phyloP scores from a whole-genome alignment of 2,329 filamentous ascomycete genomes.

The Paecilomyces niveus region DNA sequence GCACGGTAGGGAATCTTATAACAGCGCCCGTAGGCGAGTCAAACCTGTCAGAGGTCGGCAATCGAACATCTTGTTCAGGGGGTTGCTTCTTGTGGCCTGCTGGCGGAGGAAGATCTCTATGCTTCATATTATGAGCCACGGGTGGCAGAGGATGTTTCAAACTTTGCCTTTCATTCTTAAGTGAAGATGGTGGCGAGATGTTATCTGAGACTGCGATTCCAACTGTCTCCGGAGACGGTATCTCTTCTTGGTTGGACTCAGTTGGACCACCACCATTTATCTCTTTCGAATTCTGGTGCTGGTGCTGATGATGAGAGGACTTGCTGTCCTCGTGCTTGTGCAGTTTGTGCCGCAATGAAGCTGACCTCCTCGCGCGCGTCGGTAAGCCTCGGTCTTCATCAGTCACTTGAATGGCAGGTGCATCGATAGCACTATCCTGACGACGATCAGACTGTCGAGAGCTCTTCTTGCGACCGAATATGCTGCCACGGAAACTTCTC shows the following conservation, averaged over 20 bases:
- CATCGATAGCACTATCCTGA: slow-evolving; percentile 21
- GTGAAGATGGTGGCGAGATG: slow-evolving; percentile 8
- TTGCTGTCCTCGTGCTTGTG: slow-evolving; percentile 27
- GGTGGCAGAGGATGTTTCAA: slow-evolving; percentile 26
- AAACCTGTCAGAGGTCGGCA: slow-evolving; percentile 29
- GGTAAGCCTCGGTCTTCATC: slow-evolving; percentile 33
- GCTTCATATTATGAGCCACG: slow-evolving; percentile 31
- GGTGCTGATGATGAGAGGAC: slow-evolving; percentile 13
- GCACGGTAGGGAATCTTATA: slow-evolving; percentile 44
- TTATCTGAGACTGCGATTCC: slow-evolving; percentile 22
- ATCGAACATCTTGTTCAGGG: slow-evolving; percentile 32
- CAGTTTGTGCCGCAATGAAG: slow-evolving; percentile 23
- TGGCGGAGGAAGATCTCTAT: slow-evolving; percentile 25
- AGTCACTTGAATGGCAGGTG: slow-evolving; percentile 72
- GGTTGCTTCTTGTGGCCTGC: slow-evolving; percentile 37
- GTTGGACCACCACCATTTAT: background rate
- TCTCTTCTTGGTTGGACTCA: slow-evolving; percentile 5
- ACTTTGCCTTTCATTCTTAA: slow-evolving; percentile 14
- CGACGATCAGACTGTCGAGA: slow-evolving; percentile 15
- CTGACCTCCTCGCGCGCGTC: slow-evolving; percentile 16
- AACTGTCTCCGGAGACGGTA: slow-evolving; percentile 14
- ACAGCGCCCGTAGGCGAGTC: slow-evolving; percentile 34
- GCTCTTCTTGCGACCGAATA: slow-evolving; percentile 61
- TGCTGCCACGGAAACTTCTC: slow-evolving; percentile 63
- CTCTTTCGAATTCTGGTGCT: slow-evolving; percentile 11